Percentiles rank a stretch among this genome's conserved stretches.
Evolutionary conservation across 176 grass and related monocot species (phyloP).

Genomic region (Typha latifolia): DNA sequence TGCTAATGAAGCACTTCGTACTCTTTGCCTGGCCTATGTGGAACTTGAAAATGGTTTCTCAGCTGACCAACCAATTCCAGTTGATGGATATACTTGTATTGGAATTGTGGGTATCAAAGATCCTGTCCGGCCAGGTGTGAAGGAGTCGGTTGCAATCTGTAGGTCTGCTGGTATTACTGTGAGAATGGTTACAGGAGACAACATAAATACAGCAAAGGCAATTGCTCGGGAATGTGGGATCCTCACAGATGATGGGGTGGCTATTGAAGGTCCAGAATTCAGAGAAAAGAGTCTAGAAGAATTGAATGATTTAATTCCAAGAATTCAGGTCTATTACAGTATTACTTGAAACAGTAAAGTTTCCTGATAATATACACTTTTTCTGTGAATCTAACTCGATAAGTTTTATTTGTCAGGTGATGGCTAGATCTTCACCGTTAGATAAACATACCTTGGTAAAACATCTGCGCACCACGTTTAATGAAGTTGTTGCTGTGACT

Average conservation of each 20-base stretch:
- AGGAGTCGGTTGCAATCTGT: slow-evolving; percentile 87
- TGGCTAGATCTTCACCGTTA: slow-evolving; percentile 91
- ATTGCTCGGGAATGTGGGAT: slow-evolving; percentile 96
- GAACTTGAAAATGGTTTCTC: slow-evolving; percentile 53
- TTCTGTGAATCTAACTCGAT: not conserved
- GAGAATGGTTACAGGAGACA: slow-evolving; percentile 96
- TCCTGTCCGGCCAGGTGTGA: slow-evolving; percentile 74
- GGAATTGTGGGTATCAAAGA: slow-evolving; percentile 96
- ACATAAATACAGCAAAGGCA: slow-evolving; percentile 94
- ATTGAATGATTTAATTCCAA: slow-evolving; percentile 59
- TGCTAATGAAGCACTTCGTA: slow-evolving; percentile 86
- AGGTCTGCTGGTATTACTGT: slow-evolving; percentile 88
- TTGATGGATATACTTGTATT: slow-evolving; percentile 76
- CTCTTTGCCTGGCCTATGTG: slow-evolving; percentile 79
- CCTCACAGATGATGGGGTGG: slow-evolving; percentile 73
- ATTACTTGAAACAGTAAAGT: not conserved
- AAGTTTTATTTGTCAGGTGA: slow-evolving; percentile 40
- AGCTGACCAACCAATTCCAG: slow-evolving; percentile 48
- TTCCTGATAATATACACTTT: not conserved
- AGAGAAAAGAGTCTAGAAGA: slow-evolving; percentile 60
- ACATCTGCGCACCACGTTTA: slow-evolving; percentile 56
- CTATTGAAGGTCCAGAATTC: slow-evolving; percentile 87
- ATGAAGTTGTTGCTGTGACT: slow-evolving; percentile 89
- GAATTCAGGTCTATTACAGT: slow-evolving; percentile 49
- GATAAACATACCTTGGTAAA: slow-evolving; percentile 94